Evolutionary conservation across 306 rosid species (phyloP).

Genomic region (Carpinus fangiana): DNA sequence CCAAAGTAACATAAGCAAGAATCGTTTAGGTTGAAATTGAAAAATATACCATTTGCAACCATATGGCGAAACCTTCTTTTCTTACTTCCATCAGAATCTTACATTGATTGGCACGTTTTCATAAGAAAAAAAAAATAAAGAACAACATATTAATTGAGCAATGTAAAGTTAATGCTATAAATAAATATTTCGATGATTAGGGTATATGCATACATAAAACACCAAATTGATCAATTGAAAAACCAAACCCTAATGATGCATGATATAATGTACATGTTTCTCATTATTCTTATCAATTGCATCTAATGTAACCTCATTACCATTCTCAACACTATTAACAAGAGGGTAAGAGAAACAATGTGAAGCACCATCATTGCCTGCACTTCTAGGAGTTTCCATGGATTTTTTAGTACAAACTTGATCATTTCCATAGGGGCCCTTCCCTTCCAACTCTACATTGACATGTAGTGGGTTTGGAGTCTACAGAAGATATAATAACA

Average conservation of each 20-base stretch:
- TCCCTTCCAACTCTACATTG: conserved; percentile 57
- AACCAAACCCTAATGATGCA: conserved; percentile 8
- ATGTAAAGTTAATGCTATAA: background rate
- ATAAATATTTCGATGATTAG: background rate
- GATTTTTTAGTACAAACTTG: conserved; percentile 55
- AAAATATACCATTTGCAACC: conserved; percentile 80
- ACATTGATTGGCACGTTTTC: conserved; percentile 9
- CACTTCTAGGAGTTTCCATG: conserved; percentile 63
- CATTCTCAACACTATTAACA: conserved; percentile 71
- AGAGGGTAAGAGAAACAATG: conserved; percentile 39
- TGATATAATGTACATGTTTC: conserved; percentile 38
- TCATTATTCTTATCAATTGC: conserved; percentile 76
- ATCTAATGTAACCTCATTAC: conserved; percentile 65
- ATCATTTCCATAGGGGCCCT: conserved; percentile 75
- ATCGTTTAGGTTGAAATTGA: conserved; percentile 8
- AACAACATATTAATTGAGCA: conserved; percentile 17
- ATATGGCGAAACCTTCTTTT: conserved; percentile 88
- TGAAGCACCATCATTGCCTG: conserved; percentile 71
- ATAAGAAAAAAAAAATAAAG: conserved; percentile 8
- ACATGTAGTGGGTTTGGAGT: conserved; percentile 50
- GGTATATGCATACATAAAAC: background rate
- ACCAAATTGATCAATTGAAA: conserved; percentile 2
- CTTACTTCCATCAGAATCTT: conserved; percentile 70
- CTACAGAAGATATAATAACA: conserved; percentile 42
- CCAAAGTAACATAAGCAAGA: conserved; percentile 11